Percentiles rank a stretch among this genome's conserved stretches.
Evolutionary conservation across 2,329 filamentous ascomycete genomes (phyloP).

Genomic region (Fusarium sterilihyphosum): DNA sequence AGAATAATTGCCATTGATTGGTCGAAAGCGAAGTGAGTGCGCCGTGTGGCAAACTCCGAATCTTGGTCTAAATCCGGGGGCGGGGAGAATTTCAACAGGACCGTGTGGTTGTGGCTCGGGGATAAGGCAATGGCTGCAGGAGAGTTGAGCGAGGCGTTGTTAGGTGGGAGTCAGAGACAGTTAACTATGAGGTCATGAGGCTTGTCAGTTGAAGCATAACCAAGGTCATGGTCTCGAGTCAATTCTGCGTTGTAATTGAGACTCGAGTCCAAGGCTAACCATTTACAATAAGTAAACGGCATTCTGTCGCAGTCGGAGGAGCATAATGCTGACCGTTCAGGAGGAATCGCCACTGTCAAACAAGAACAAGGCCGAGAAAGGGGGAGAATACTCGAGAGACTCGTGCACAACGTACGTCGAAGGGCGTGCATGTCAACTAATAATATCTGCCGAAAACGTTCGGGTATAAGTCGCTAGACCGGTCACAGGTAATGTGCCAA

Average conservation of each 20-base stretch:
- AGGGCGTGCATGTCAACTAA: slow-evolving; percentile 42
- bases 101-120: slow-evolving; percentile 18
- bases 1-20: slow-evolving; percentile 22
- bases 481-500: neutral
- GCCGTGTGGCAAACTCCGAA: slow-evolving; percentile 35
- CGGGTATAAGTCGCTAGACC: slow-evolving; percentile 16
- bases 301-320: neutral
- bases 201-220: neutral
- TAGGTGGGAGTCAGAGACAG: neutral
- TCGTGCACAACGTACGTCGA: slow-evolving; percentile 16
- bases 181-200: slow-evolving; percentile 4
- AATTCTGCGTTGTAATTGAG: neutral
- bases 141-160: neutral
- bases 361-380: neutral
- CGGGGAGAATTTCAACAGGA: slow-evolving; percentile 10
- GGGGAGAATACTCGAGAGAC: slow-evolving; percentile 16
- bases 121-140: slow-evolving; percentile 23
- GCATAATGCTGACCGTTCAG: neutral
- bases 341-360: neutral
- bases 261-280: neutral
- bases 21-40: slow-evolving; percentile 4
- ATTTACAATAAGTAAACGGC: neutral
- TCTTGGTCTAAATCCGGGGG: slow-evolving; percentile 38
- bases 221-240: neutral
- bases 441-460: slow-evolving; percentile 23